These are phyloP conservation scores for Cladosporium halotolerans DNA, from an alignment of 2,329 filamentous ascomycete species.

Conservation along the genomic window DNA sequence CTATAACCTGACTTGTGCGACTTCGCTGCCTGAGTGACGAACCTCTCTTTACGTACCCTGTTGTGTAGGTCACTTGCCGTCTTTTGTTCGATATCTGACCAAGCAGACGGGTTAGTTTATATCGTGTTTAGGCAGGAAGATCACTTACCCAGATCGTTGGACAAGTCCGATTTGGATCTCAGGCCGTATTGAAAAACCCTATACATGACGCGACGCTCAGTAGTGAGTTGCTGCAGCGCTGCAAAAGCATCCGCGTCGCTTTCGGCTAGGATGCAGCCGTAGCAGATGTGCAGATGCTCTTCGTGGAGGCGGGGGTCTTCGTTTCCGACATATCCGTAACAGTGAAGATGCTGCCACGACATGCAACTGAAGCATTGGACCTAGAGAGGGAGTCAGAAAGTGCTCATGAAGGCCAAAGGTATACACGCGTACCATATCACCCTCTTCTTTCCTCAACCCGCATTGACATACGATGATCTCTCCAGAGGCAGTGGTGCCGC, in stretches of 20 bases:
- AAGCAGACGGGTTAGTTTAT: slow-evolving; percentile 8
- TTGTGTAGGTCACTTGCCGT: slow-evolving; percentile 14
- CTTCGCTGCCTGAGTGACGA: slow-evolving; percentile 16
- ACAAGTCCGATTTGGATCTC: slow-evolving; percentile 16
- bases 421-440: slow-evolving; percentile 34
- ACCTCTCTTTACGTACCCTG: slow-evolving; percentile 18
- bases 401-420: not conserved
- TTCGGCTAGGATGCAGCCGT: slow-evolving; percentile 37
- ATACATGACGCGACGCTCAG: slow-evolving; percentile 22
- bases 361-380: slow-evolving; percentile 40
- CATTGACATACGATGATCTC: slow-evolving; percentile 37
- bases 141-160: slow-evolving; percentile 16
- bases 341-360: slow-evolving; percentile 41
- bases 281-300: slow-evolving; percentile 37
- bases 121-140: not conserved
- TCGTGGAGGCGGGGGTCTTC: slow-evolving; percentile 36
- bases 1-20: slow-evolving; percentile 17
- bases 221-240: slow-evolving; percentile 18
- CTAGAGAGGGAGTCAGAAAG: slow-evolving; percentile 22
- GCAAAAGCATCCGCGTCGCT: slow-evolving; percentile 13
- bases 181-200: slow-evolving; percentile 19
- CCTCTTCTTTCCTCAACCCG: slow-evolving; percentile 34
- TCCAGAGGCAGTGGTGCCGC: slow-evolving; percentile 10
- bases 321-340: slow-evolving; percentile 38
- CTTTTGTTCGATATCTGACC: slow-evolving; percentile 14